Evolutionary conservation across 805 yeast genomes (phyloP), one percentile per base, ranked within the genome.

Genomic region (Hermanozyma aechmeae): DNA sequence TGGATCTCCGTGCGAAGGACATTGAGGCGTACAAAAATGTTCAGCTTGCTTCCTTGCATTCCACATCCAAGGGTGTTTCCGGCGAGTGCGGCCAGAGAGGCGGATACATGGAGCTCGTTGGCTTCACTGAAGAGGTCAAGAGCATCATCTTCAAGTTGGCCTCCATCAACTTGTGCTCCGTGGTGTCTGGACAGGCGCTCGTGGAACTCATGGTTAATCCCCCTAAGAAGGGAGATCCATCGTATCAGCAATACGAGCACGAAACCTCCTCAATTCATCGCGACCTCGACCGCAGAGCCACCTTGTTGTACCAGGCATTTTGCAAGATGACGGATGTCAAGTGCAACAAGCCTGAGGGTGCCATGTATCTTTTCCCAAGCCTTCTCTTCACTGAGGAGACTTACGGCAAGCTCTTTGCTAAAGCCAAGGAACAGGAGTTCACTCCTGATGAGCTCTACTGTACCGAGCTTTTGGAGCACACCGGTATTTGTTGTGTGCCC

Each of bases 31-130:
- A 74, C 53, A 69, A 70, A 27, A 64, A 74, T 36, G 89, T 92
- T 23, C 95, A 85, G 52, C 68, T 92, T 34, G 96, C 93, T 3
- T 87, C 97, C 2, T 63, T 92, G 43, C 97, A 92, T 56, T 86
- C 97, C n/a, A 85, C 95, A 24, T 89, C 97, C 9, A 92, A 92
- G 58, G 99, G 99, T 54, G 85, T 86, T 43, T 72, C 85, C 38
- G 99, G 98, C 38, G 99, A 92, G 60, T 92, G 99, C 69, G 99
- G 99, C 36, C 98, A 92, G 64, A 77, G 99, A 60, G 99, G 97
- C 46, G 99, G 99, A 5, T 92, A 87, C 65, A 82, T 92, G 92
- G 99, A 92, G 58, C 60, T 87, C 6, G 71, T 79, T 8, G 96
- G 96, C 1, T 82, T 92, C 57, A 61, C 69, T 10, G 65, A 64